Percentiles rank a stretch among this genome's conserved stretches.
Evolutionary conservation across 2,329 filamentous ascomycete genomes (phyloP).

Genomic region (Ophiostoma triangulosporum): DNA sequence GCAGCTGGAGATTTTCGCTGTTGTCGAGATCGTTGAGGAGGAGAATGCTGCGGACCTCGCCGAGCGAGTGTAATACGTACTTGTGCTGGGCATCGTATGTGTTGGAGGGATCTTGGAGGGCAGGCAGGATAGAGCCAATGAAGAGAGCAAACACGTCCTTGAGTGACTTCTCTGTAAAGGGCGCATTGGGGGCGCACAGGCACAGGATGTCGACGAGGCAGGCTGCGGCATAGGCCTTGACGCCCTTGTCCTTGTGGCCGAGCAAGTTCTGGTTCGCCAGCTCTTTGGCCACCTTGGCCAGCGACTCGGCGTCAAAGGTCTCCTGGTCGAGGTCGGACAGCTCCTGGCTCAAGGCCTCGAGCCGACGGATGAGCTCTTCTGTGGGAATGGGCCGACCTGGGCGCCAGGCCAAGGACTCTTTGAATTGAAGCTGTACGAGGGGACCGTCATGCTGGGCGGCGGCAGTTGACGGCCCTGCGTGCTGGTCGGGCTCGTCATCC

Average conservation of each 20-base stretch:
- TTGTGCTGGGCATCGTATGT: conserved; percentile 89
- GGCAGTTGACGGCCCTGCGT: not conserved
- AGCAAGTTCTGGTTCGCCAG: conserved; percentile 71
- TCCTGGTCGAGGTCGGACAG: conserved; percentile 80
- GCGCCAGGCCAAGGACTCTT: conserved; percentile 79
- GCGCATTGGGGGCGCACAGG: conserved; percentile 86
- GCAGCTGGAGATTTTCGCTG: conserved; percentile 62
- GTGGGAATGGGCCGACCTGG: conserved; percentile 81
- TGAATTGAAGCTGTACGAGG: conserved; percentile 52
- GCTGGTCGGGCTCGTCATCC: conserved; percentile 3
- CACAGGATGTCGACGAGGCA: conserved; percentile 89
- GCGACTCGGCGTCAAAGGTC: conserved; percentile 66
- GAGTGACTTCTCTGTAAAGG: conserved; percentile 78
- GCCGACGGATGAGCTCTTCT: conserved; percentile 64
- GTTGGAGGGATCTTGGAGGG: conserved; percentile 72
- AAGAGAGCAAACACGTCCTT: conserved; percentile 95
- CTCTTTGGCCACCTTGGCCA: conserved; percentile 72
- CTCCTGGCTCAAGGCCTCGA: conserved; percentile 72
- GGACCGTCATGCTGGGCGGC: conserved; percentile 20
- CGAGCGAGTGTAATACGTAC: conserved; percentile 76
- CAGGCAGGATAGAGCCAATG: conserved; percentile 68
- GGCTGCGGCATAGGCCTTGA: conserved; percentile 76
- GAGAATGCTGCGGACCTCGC: conserved; percentile 88
- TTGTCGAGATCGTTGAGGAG: conserved; percentile 79
- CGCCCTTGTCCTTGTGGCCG: conserved; percentile 83